Base-by-base conservation (phyloP, 208 protist species). In the Herpetomonas samuelpessoai region DNA sequence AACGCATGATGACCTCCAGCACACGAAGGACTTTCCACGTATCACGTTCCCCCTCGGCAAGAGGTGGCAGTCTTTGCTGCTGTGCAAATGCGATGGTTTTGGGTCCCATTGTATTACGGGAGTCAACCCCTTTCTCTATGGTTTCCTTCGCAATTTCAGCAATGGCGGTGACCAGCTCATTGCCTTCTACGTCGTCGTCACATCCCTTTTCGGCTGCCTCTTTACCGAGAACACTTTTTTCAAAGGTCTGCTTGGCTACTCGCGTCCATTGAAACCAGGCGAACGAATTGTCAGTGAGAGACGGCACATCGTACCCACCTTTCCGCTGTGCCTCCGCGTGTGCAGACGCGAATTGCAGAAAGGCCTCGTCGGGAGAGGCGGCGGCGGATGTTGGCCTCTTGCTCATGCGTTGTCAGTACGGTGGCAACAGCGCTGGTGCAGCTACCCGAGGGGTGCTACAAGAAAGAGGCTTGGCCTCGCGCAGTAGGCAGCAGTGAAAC, bases 1-100 rank as follows among this genome's bases (percentile, higher is more conserved):
- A 29, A 22, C 82, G 74, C 44, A 89, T 31, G 3, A 71, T 58
- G 6, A 79, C 53, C 62, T 89, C 82, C 2, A 76, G 47, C 22
- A 75, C 67, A 12, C 72, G 64, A 52, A 89, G 70, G 35, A 80
- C 68, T 22, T 55, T 67, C 3, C 52, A 47, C 39, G 70, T 39
- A 19, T 68, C 74, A 9, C 25, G 57, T 3, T 38, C 53, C 30
- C 47, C 51, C 16, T 61, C 57, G 21, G 44, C n/a, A 6, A 64
- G 74, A 58, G 65, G 64, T 1, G 74, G 74, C 47, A 80, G 75
- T 22, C 35, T 16, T 24, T 80, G 62, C 48, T 63, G 57, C 19
- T 52, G 46, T 9, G 74, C 74, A 39, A 55, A 64, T 3, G 53
- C 52, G 35, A 74, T 44, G 9, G 35, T 41, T 41, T 14, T 41